phyloP scores from a whole-genome alignment of 345 rosid species.

The Populus davidiana region DNA sequence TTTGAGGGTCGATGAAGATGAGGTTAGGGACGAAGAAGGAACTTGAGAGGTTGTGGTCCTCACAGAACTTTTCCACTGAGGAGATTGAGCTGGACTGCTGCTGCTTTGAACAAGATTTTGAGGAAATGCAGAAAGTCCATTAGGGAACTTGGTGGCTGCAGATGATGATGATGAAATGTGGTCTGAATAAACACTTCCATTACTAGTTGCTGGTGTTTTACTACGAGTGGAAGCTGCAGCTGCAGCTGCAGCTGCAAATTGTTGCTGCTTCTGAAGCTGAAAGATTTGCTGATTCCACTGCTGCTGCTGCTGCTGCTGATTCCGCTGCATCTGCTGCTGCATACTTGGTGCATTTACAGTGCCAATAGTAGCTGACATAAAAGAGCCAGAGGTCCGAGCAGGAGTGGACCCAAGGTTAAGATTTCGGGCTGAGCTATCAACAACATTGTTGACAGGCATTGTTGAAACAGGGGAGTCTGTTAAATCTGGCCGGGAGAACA shows the following conservation, averaged over 20 bases:
- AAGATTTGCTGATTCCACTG: constrained; percentile 56
- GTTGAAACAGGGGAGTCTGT: constrained; percentile 54
- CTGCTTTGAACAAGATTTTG: constrained; percentile 71
- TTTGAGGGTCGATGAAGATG: constrained; percentile 56
- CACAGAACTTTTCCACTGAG: constrained; percentile 82
- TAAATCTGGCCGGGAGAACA: constrained; percentile 66
- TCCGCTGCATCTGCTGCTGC: constrained; percentile 51
- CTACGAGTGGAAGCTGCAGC: constrained; percentile 62
- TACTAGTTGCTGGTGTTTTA: constrained; percentile 58
- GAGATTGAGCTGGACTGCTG: constrained; percentile 56
- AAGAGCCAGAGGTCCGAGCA: constrained; percentile 47
- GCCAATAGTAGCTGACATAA: constrained; percentile 36
- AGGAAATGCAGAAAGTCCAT: constrained; percentile 53
- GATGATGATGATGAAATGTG: constrained; percentile 51
- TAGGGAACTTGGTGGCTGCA: constrained; percentile 56
- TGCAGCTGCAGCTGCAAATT: constrained; percentile 52
- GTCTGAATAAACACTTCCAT: constrained; percentile 62
- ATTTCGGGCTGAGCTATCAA: constrained; percentile 70
- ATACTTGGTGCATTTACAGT: constrained; percentile 30
- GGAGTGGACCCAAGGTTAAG: constrained; percentile 56
- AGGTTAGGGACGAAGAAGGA: constrained; percentile 50
- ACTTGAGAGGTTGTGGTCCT: constrained; percentile 54
- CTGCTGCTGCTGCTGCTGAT: constrained; percentile 41
- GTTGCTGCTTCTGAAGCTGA: constrained; percentile 71
- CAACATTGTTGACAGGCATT: constrained; percentile 52